Evolutionary conservation across 2,329 filamentous ascomycete species (phyloP).

Genomic region (Ascochyta fabae): DNA sequence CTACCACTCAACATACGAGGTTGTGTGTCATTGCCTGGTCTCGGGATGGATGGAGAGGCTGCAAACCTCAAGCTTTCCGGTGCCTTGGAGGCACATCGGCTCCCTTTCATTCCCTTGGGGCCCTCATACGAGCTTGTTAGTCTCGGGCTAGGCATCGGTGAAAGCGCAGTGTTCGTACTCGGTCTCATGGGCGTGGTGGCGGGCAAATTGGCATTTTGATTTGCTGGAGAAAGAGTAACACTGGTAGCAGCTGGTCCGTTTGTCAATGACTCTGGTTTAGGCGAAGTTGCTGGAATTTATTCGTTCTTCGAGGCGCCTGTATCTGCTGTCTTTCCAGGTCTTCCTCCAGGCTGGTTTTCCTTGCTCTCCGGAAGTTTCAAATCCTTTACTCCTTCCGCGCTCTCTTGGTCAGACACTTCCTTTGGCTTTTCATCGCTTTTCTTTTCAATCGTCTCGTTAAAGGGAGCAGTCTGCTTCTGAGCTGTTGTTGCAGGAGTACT

Average conservation of each 20-base stretch:
- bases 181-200: not conserved
- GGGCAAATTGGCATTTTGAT: not conserved
- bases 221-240: not conserved
- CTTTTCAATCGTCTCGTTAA: not conserved
- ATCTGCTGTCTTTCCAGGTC: not conserved
- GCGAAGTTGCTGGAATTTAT: not conserved
- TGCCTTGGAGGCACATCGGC: not conserved
- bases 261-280: not conserved
- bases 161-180: not conserved
- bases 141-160: not conserved
- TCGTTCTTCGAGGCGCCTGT: not conserved
- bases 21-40: no score
- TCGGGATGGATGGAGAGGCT: no score
- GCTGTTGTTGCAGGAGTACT: not conserved
- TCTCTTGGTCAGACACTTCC: not conserved
- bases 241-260: not conserved
- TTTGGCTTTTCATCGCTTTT: not conserved
- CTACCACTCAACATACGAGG: no score
- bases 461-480: not conserved
- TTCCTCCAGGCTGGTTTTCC: not conserved
- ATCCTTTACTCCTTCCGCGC: not conserved
- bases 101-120: not conserved
- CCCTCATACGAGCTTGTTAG: not conserved
- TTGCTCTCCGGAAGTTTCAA: not conserved
- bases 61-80: not conserved